A percentile compares a stretch with the other conserved stretches of the same genome.
Conservation (phyloP, 352 stramenopile species). For the Phytopythium chamaehyphon region DNA sequence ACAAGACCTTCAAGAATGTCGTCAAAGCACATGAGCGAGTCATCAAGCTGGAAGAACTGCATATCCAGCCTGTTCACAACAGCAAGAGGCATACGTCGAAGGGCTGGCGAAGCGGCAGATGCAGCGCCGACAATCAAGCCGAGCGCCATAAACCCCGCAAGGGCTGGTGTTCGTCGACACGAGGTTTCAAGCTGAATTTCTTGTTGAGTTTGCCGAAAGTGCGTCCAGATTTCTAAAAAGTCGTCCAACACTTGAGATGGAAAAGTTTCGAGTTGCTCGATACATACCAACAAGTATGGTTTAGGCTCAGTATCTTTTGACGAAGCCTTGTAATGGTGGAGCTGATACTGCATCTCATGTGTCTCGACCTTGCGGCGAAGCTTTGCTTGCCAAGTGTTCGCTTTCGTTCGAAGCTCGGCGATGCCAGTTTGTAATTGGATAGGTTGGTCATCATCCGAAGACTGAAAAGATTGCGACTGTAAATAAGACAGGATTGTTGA, state of each 20-base stretch:
- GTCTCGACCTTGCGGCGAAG: slow-evolving; percentile 1
- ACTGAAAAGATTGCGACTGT: no score
- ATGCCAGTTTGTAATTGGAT: no score
- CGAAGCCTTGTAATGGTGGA: slow-evolving; percentile 9
- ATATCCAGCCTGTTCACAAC: slow-evolving; percentile 54
- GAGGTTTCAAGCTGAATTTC: slow-evolving; percentile 12
- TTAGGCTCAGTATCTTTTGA: slow-evolving; percentile 6
- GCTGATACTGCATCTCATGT: slow-evolving; percentile 33
- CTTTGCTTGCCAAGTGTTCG: neutral
- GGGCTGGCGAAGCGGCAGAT: slow-evolving; percentile 54
- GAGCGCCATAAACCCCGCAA: slow-evolving; percentile 19
- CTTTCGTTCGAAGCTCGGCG: neutral
- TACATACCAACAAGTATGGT: slow-evolving; percentile 62
- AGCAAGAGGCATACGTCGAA: slow-evolving; percentile 57
- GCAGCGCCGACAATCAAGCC: slow-evolving; percentile 71
- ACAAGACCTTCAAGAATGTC: slow-evolving; percentile 72
- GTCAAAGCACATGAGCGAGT: slow-evolving; percentile 73
- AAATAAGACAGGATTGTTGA: neutral
- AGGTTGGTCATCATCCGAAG: no score
- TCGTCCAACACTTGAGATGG: slow-evolving; percentile 52
- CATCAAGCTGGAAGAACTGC: slow-evolving; percentile 73
- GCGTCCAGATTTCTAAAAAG: slow-evolving; percentile 69
- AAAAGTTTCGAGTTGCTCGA: slow-evolving; percentile 74
- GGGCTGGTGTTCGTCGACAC: neutral
- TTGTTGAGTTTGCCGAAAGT: slow-evolving; percentile 24